Evolutionary conservation across 2,329 filamentous ascomycete species (phyloP).

Genomic region (Ramularia collo-cygni): DNA sequence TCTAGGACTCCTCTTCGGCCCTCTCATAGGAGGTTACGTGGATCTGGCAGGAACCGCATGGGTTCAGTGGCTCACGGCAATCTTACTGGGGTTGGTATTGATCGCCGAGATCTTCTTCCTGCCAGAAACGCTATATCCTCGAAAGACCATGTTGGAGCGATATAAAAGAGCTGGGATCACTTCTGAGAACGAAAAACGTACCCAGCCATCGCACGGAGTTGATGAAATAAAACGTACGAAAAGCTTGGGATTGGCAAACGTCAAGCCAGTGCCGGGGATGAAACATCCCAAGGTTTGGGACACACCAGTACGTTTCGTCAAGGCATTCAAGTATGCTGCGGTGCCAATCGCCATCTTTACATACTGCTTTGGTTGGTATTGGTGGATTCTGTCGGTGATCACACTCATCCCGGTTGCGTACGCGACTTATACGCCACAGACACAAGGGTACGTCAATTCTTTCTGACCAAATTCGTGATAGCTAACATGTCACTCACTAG

Average conservation of each 20-base stretch:
- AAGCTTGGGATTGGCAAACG: slow-evolving; percentile 9
- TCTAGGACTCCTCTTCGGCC: slow-evolving; percentile 12
- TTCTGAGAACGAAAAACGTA: slow-evolving; percentile 5
- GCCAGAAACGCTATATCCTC: slow-evolving; percentile 15
- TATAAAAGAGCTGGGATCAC: neutral
- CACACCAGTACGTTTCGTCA: slow-evolving; percentile 11
- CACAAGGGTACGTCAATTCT: slow-evolving; percentile 9
- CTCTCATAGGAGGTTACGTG: slow-evolving; percentile 14
- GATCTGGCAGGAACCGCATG: slow-evolving; percentile 11
- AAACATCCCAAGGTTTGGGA: slow-evolving; percentile 14
- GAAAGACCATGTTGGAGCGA: slow-evolving; percentile 12
- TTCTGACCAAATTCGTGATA: neutral
- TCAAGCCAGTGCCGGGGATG: slow-evolving; percentile 12
- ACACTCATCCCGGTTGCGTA: slow-evolving; percentile 15
- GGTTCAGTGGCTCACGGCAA: slow-evolving; percentile 16
- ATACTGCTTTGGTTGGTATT: slow-evolving; percentile 16
- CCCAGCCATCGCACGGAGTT: neutral
- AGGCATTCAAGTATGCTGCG: slow-evolving; percentile 12
- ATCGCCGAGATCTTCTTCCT: slow-evolving; percentile 13
- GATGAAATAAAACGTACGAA: slow-evolving; percentile 11
- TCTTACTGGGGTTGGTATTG: slow-evolving; percentile 11
- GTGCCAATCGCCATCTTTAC: slow-evolving; percentile 12
- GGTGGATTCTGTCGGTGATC: slow-evolving; percentile 14
- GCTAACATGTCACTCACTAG: slow-evolving; percentile 2
- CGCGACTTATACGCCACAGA: slow-evolving; percentile 13